These are phyloP conservation scores for Elongisporangium undulatum DNA, from an alignment of 352 stramenopile species.

Conservation along the genomic window DNA sequence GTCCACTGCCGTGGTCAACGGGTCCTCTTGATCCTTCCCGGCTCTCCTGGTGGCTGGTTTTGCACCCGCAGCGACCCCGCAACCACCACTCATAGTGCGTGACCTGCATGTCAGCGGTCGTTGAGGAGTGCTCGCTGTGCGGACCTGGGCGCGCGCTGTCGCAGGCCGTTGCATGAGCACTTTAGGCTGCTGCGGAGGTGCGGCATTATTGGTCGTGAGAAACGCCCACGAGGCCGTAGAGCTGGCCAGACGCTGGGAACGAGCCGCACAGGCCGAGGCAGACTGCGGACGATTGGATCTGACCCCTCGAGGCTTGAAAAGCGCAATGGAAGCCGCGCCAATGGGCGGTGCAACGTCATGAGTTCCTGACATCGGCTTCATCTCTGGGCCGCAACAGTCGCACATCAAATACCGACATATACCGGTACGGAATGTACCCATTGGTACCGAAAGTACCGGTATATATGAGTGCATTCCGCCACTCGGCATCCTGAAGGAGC, in stretches of 20 bases:
- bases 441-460: too few relatives aligned
- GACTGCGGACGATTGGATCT: background rate
- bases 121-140: background rate
- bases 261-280: background rate
- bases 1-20: background rate
- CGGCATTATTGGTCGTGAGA: background rate
- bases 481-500: too few relatives aligned
- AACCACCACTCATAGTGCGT: background rate
- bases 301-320: background rate
- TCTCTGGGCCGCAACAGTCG: background rate
- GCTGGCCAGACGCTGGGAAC: background rate
- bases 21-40: background rate
- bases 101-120: background rate
- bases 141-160: background rate
- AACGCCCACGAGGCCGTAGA: background rate
- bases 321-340: background rate
- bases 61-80: background rate
- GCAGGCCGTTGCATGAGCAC: background rate
- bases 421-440: background rate
- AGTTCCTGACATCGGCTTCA: background rate
- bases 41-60: background rate
- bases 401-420: background rate
- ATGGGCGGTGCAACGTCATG: background rate
- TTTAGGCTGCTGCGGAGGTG: background rate
- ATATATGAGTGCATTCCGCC: too few relatives aligned